Base-by-base conservation (phyloP, 2,329 filamentous ascomycete species). In the Raffaelea arxii region DNA sequence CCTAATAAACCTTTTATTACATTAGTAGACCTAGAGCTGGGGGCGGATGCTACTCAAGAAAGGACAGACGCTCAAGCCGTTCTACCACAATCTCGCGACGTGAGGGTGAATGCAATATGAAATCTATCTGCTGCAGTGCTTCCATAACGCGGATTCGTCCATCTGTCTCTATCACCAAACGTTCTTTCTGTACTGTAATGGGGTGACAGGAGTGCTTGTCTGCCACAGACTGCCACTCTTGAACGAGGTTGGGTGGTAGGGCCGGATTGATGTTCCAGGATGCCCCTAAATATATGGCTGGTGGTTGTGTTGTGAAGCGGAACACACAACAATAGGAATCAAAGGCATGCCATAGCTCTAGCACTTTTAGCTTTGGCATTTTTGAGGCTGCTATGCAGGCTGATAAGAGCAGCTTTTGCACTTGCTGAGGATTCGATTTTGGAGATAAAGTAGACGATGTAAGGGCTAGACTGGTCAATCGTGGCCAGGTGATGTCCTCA, bases 141-240 rank as follows among this genome's bases (percentile, higher is more conserved):
- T 6, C 6, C 18, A 38, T 18, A 38, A 21, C 36, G 36, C 19
- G 4, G 36, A 38, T 14, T 11, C 19, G 35, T 37, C 35, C 36
- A 6, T 38, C 36, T 21, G 23, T 6, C 18, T 21, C 36, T 12
- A 6, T n/a, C 5, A 6, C 23, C 18, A 38, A 21, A 21, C 16
- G 19, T 21, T 24, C 21, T 24, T 23, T 24, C 10, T 24, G 19
- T 25, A 40, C 38, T 6, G 12, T 14, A 24, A 40, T 40, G 6
- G 38, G 21, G 6, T 16, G 21, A 6, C 9, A 24, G 21, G 38
- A 40, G 38, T 40, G 38, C 21, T 24, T 40, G 21, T 25, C 12
- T 40, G 38, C 38, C 38, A 40, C 38, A 24, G 38, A 40, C 38
- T 40, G 19, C 38, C 38, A 40, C 38, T 4, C 22, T 24, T 40